These are phyloP conservation scores for Solanum etuberosum DNA, from an alignment of 257 asterid species.

Conservation along the genomic window DNA sequence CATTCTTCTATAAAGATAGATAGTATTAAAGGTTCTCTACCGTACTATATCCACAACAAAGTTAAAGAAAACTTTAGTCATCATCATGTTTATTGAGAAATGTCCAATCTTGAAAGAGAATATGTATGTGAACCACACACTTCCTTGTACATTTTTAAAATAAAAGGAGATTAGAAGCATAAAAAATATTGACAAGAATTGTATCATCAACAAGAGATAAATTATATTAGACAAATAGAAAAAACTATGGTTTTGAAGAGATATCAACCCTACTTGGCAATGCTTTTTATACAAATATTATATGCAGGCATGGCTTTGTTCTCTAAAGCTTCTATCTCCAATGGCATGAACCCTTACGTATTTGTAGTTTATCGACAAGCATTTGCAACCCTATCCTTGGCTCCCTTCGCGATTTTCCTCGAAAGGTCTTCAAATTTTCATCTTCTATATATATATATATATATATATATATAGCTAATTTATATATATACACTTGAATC, in stretches of 20 bases:
- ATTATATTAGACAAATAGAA: background rate
- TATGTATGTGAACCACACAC: background rate
- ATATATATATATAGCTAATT: no score
- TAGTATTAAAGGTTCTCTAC: background rate
- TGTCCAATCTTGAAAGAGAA: background rate
- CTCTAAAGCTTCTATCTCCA: constrained; percentile 44
- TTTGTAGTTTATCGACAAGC: constrained; percentile 53
- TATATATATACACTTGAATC: background rate
- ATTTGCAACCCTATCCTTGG: constrained; percentile 35
- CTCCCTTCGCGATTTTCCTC: constrained; percentile 41
- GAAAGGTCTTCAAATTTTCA: constrained; percentile 10
- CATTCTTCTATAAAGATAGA: background rate
- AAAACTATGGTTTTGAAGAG: constrained; percentile 5
- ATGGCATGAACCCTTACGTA: constrained; percentile 49
- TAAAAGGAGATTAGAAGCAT: background rate
- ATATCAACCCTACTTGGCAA: constrained; percentile 24
- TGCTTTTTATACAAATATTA: constrained; percentile 32
- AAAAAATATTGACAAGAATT: background rate
- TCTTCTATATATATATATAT: no score
- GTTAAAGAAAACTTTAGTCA: background rate
- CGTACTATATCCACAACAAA: background rate
- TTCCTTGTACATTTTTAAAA: background rate
- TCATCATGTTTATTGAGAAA: background rate
- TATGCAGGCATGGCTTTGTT: constrained; percentile 43
- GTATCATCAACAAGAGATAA: background rate